These are phyloP conservation scores for Aspergillus ostianus DNA, from an alignment of 495 filamentous ascomycete species.

Conservation along the genomic window DNA sequence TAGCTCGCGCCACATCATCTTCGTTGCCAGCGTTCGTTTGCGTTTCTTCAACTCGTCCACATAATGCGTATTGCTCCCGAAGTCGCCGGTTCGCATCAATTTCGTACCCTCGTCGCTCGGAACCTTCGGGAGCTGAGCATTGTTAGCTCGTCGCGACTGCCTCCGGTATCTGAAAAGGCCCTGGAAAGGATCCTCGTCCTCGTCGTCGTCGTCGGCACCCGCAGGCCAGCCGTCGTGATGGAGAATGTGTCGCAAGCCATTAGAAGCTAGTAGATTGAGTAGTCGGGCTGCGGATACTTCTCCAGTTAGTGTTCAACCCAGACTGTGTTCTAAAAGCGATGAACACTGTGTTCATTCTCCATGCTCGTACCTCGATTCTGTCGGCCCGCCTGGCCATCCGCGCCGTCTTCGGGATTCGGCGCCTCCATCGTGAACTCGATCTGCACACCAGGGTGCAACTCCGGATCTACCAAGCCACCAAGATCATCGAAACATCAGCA, in stretches of 20 bases:
- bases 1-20: constrained; percentile 77
- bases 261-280: constrained; percentile 37
- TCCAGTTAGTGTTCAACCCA: constrained; percentile 6
- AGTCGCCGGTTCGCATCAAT: constrained; percentile 77
- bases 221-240: constrained; percentile 30
- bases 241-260: constrained; percentile 40
- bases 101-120: constrained; percentile 72
- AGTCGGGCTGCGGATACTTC: constrained; percentile 33
- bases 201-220: constrained; percentile 16
- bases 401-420: constrained; percentile 41
- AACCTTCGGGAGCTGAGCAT: constrained; percentile 65
- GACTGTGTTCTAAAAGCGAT: not conserved
- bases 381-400: constrained; percentile 33
- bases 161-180: constrained; percentile 24
- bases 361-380: constrained; percentile 21
- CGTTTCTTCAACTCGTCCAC: constrained; percentile 49
- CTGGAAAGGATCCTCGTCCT: constrained; percentile 30
- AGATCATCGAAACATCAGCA: not conserved
- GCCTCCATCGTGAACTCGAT: constrained; percentile 47
- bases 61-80: constrained; percentile 61
- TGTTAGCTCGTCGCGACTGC: constrained; percentile 24
- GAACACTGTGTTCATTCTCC: not conserved
- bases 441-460: constrained; percentile 30
- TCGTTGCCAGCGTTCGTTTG: constrained; percentile 60
- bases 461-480: not conserved